A percentile compares a stretch with the other conserved stretches of the same genome.
Evolutionary conservation across 768 basidiomycete genomes (phyloP).

Genomic region (Lentinula boryana): DNA sequence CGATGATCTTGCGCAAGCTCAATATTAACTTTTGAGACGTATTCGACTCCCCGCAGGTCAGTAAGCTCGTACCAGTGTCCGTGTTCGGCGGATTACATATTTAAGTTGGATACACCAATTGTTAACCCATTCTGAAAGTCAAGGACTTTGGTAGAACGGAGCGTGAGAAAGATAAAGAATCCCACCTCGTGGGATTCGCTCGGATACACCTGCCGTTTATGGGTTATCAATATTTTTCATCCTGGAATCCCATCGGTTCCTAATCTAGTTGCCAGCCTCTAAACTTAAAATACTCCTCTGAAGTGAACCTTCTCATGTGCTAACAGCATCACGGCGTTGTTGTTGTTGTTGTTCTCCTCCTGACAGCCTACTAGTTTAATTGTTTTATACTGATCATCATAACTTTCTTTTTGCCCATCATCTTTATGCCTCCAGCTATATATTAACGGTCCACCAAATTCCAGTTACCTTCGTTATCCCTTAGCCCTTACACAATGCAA

Average conservation of each 20-base stretch:
- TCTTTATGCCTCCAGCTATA: neutral
- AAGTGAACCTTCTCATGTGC: neutral
- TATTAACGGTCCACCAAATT: neutral
- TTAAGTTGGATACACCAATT: too few relatives aligned
- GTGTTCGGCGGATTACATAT: neutral
- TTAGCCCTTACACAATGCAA: constrained; percentile 33
- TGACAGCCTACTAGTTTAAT: constrained; percentile 5
- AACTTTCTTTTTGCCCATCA: constrained; percentile 1
- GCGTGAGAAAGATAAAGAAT: neutral
- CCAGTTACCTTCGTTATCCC: constrained; percentile 44
- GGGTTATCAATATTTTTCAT: neutral
- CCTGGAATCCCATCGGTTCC: neutral
- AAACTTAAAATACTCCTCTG: neutral
- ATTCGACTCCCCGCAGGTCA: neutral
- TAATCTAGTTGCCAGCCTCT: constrained; percentile 1
- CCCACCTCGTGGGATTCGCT: neutral
- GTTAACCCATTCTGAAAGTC: too few relatives aligned
- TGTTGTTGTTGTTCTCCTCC: neutral
- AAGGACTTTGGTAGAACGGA: too few relatives aligned
- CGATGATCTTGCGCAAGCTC: neutral
- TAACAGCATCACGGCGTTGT: neutral
- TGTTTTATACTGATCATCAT: constrained; percentile 7
- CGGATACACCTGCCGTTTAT: neutral
- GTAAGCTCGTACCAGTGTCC: neutral
- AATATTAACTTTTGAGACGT: neutral